A percentile compares a stretch with the other conserved stretches of the same genome.
These are phyloP conservation scores for Pulveroboletus frians DNA, from an alignment of 768 basidiomycete species.

Conservation along the genomic window DNA sequence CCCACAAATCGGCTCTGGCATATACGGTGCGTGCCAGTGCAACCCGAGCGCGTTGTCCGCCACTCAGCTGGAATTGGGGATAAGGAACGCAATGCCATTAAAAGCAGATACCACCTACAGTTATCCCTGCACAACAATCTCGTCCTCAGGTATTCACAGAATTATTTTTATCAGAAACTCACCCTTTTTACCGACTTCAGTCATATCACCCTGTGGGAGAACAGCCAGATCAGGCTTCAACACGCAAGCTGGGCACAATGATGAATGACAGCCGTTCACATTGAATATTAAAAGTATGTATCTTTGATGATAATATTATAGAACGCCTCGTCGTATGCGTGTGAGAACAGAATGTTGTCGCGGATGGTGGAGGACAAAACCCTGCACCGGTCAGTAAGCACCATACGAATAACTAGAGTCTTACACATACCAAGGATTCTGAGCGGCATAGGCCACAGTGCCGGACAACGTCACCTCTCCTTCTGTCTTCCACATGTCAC, in stretches of 20 bases:
- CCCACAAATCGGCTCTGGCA: constrained; percentile 82
- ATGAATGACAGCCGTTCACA: not conserved
- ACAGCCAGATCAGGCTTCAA: constrained; percentile 74
- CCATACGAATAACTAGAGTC: not conserved
- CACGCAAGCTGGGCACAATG: constrained; percentile 61
- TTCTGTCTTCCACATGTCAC: constrained; percentile 76
- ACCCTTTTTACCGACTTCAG: constrained; percentile 85
- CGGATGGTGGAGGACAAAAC: constrained; percentile 81
- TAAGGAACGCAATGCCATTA: constrained; percentile 12
- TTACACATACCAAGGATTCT: constrained; percentile 69
- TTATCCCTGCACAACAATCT: constrained; percentile 40
- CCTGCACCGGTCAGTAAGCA: constrained; percentile 35
- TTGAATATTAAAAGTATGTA: constrained; percentile 14
- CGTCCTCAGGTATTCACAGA: not conserved
- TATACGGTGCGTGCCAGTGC: constrained; percentile 87
- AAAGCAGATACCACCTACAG: constrained; percentile 36
- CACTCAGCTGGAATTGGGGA: constrained; percentile 50
- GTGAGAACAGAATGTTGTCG: constrained; percentile 90
- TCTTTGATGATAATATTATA: constrained; percentile 82
- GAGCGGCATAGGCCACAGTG: constrained; percentile 75
- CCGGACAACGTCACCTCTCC: constrained; percentile 70
- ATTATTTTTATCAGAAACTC: constrained; percentile 1
- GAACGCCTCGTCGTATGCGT: constrained; percentile 80
- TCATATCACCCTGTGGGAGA: constrained; percentile 76
- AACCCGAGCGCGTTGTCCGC: constrained; percentile 81